Base-by-base conservation (phyloP, 306 rosid genomes). In the Cucurbita pepo region DNA sequence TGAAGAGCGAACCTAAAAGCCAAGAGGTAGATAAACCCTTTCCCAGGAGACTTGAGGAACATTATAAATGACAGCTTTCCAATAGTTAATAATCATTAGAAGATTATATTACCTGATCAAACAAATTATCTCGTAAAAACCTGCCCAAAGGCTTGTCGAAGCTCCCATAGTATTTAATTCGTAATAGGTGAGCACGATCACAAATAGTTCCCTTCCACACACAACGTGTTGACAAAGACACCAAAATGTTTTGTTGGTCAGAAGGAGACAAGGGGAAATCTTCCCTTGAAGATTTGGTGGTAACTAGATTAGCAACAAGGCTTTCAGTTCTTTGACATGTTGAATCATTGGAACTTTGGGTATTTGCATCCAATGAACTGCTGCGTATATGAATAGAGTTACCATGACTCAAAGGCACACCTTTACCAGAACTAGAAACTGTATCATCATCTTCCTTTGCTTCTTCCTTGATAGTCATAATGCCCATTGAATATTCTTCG, bases 151-250 rank as follows among this genome's bases (percentile, higher is more conserved):
- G 97, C 79, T 89, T 91, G 76, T 95, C 99, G 67, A 88, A 91
- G 76, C 83, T 95, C 56, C 99, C 99, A 81, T 95, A 95, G 81
- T 95, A 95, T 86, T 88, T 95, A 45, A 95, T 91, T 81, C 99
- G 95, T 77, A 89, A 86, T 48, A 95, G 91, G 81, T 95, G 97
- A 7, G 97, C 88, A 82, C 96, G 87, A 86, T 95, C 99, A 77
- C 97, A 95, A 59, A 88, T 90, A 77, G 96, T 89, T 54, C 99
- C 97, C 88, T 95, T 95, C 99, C 99, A 91, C 43, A 95, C 87
- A 7, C 99, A 95, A 61, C 99, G 89, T 56, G 97, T 91, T 50
- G 99, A 95, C 75, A 88, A 82, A 16, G 99, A 95, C 60, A 95
- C 99, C 87, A 95, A 88, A 81, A 95, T 95, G 81, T 96, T 95